These are phyloP conservation scores for Corymbia maculata DNA, from an alignment of 345 rosid genomes.

Conservation along the genomic window DNA sequence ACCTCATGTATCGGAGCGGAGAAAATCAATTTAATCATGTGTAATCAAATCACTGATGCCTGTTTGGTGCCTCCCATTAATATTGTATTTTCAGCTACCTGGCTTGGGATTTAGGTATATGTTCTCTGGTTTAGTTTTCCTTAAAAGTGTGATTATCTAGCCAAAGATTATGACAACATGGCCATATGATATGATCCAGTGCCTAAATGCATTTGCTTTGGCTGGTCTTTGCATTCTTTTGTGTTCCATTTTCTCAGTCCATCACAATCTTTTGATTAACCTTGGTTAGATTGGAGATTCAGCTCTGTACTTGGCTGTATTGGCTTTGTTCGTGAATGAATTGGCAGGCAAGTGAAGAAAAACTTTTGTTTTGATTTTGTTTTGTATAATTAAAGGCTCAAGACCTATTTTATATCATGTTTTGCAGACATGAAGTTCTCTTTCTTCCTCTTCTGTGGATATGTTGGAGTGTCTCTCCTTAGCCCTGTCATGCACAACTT, in stretches of 20 bases:
- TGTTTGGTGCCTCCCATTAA: not conserved
- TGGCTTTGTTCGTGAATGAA: slow-evolving; percentile 79
- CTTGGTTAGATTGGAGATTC: slow-evolving; percentile 80
- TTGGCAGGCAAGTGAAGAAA: slow-evolving; percentile 50
- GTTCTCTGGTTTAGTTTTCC: not conserved
- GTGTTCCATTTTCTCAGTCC: not conserved
- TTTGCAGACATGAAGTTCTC: slow-evolving; percentile 77
- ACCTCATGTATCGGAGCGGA: not conserved
- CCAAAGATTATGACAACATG: not conserved
- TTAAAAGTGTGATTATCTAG: not conserved
- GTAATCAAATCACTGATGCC: not conserved
- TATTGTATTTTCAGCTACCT: not conserved
- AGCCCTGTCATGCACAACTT: slow-evolving; percentile 98
- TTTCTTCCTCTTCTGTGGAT: slow-evolving; percentile 87
- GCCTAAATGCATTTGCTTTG: not conserved
- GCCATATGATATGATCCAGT: not conserved
- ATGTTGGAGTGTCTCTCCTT: slow-evolving; percentile 81
- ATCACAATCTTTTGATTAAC: not conserved
- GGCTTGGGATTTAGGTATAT: not conserved
- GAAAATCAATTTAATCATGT: not conserved
- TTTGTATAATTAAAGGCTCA: not conserved
- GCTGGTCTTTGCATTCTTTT: not conserved
- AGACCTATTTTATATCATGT: slow-evolving; percentile 6
- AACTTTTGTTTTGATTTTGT: not conserved
- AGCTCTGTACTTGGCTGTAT: slow-evolving; percentile 70